A percentile compares a stretch with the other conserved stretches of the same genome.
Evolutionary conservation across 768 basidiomycete species (phyloP).

Genomic region (Xerocomellus dryophilus): DNA sequence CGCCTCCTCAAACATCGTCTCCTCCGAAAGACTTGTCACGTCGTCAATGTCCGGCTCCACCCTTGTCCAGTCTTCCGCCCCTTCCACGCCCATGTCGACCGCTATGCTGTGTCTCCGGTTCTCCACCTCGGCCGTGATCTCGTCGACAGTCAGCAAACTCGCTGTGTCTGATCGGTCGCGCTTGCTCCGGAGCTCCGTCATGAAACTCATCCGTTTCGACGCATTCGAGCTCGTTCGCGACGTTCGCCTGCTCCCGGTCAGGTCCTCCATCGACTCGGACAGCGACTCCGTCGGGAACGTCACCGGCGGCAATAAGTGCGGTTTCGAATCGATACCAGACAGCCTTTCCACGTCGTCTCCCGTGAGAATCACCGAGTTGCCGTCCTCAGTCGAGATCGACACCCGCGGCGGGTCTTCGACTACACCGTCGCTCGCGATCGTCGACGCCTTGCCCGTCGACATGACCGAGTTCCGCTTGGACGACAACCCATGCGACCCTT

Average conservation of each 20-base stretch:
- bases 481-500: conserved; percentile 40
- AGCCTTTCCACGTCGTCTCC: conserved; percentile 43
- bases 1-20: conserved; percentile 46
- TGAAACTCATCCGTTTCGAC: conserved; percentile 71
- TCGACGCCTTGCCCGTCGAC: conserved; percentile 35
- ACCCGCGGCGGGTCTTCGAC: conserved; percentile 62
- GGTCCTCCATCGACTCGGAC: conserved; percentile 70
- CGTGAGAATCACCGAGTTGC: conserved; percentile 59
- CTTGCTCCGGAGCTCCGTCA: conserved; percentile 77
- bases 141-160: conserved; percentile 91
- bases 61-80: conserved; percentile 70
- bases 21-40: conserved; percentile 45
- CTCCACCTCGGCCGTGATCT: conserved; percentile 95
- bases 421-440: conserved; percentile 18
- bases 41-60: conserved; percentile 55
- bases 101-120: conserved; percentile 52
- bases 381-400: conserved; percentile 74
- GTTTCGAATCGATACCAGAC: conserved; percentile 33
- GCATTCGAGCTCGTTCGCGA: conserved; percentile 46
- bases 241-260: conserved; percentile 38
- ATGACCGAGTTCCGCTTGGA: conserved; percentile 45
- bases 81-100: conserved; percentile 43
- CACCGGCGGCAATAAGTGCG: conserved; percentile 73
- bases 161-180: conserved; percentile 86
- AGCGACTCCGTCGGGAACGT: conserved; percentile 76